Percentiles rank a stretch among this genome's conserved stretches.
Conservation (phyloP, 2,329 filamentous ascomycete species). For the Calonectria pseudoturangicola region DNA sequence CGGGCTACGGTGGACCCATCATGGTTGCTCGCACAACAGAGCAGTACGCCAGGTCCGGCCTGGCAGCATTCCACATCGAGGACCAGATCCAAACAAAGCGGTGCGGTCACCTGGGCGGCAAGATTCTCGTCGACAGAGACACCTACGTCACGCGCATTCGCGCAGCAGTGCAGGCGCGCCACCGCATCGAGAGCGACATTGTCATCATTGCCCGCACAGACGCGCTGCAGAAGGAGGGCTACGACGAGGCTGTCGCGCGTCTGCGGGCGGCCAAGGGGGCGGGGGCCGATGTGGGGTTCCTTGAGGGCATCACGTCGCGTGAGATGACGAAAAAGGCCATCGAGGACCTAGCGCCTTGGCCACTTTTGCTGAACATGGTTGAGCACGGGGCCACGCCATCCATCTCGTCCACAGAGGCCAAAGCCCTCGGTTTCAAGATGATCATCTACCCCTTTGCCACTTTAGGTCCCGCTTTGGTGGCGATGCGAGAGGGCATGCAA, state of each 20-base stretch:
- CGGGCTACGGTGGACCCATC: constrained; percentile 72
- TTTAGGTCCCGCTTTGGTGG: constrained; percentile 2
- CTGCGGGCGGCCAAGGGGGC: neutral
- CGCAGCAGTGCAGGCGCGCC: constrained; percentile 10
- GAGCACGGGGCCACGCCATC: constrained; percentile 7
- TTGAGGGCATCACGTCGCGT: constrained; percentile 5
- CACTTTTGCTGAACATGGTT: constrained; percentile 16
- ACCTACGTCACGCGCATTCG: neutral
- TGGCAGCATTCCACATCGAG: constrained; percentile 77
- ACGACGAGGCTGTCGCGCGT: constrained; percentile 1
- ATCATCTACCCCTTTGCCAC: constrained; percentile 20
- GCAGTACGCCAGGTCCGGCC: constrained; percentile 72
- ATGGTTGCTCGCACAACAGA: constrained; percentile 72
- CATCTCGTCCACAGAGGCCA: neutral
- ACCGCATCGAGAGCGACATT: constrained; percentile 16
- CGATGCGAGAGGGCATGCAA: constrained; percentile 5
- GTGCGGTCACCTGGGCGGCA: constrained; percentile 78
- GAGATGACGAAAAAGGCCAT: neutral
- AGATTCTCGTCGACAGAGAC: constrained; percentile 70
- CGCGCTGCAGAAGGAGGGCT: constrained; percentile 6
- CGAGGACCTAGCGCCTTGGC: constrained; percentile 5
- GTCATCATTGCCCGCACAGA: constrained; percentile 8
- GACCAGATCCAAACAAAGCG: constrained; percentile 79
- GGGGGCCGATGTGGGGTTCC: constrained; percentile 3
- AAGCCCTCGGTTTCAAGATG: constrained; percentile 3